phyloP scores from a whole-genome alignment of 208 protist genomes.

The Leishmania martiniquensis region DNA sequence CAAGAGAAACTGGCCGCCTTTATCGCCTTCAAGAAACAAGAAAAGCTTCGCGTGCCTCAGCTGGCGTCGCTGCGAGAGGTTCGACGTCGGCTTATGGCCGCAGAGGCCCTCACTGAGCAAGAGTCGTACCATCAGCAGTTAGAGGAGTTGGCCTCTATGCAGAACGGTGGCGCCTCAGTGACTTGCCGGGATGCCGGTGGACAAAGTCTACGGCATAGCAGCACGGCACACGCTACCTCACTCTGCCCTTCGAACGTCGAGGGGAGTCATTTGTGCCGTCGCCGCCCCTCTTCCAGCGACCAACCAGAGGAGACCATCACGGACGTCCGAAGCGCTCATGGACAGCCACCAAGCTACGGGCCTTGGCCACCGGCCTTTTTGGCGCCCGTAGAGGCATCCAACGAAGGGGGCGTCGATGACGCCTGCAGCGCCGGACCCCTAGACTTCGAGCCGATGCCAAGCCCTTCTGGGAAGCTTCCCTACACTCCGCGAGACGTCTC shows the following conservation, averaged over 20 bases:
- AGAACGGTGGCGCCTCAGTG: not conserved
- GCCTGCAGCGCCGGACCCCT: not conserved
- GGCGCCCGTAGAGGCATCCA: not conserved
- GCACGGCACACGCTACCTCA: too few relatives aligned
- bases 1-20: constrained; percentile 70
- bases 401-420: not conserved
- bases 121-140: constrained; percentile 6
- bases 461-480: constrained; percentile 24
- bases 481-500: constrained; percentile 56
- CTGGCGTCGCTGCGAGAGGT: constrained; percentile 39
- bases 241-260: not conserved
- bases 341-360: not conserved
- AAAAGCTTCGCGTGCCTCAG: constrained; percentile 34
- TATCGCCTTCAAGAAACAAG: constrained; percentile 41
- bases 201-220: not conserved
- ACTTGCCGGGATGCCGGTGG: not conserved
- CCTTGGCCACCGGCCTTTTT: not conserved
- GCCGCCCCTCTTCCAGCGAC: not conserved
- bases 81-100: constrained; percentile 38
- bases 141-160: not conserved
- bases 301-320: not conserved
- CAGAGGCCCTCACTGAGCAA: constrained; percentile 21
- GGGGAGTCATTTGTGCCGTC: not conserved
- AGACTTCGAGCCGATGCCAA: constrained; percentile 14
- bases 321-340: not conserved